Base-by-base conservation (phyloP, 768 basidiomycete species). In the Favolaschia claudopus region DNA sequence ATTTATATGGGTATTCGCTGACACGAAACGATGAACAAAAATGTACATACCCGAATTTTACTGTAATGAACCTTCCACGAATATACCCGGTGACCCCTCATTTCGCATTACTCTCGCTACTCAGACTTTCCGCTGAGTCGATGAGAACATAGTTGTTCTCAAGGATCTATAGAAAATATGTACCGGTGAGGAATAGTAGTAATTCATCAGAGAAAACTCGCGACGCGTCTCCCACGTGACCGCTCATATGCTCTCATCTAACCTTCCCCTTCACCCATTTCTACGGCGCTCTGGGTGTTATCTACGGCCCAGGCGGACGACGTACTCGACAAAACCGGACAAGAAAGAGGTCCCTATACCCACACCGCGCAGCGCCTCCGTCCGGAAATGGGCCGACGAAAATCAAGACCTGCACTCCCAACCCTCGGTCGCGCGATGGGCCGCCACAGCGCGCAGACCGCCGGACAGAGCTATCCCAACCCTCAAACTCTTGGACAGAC, bases 401-500 rank as follows among this genome's bases (percentile, higher is more conserved):
- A 54, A 43, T n/a, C 19, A 48, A 14, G n/a, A n/a, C n/a, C n/a
- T n/a, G n/a, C n/a, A n/a, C n/a, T 45, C 54, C 29, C 50, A 60
- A 15, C 62, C 62, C 0, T 45, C 53, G 4, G 63, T 64, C 29
- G 63, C 63, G 1, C 63, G 63, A 44, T 64, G 63, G 63, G 62
- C 62, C 14, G 59, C 62, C 27, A 64, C 63, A 5, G 63, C 63
- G 4, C 54, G 63, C 20, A 56, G 53, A 31, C 62, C 63, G 14
- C 63, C 58, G 40, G 63, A 60, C 40, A 20, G 58, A 22, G 31
- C 53, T 5, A 58, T 81, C 28, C 62, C 62, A 1, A 40, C 39
- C 5, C 62, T 64, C 28, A 42, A 44, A 25, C 48, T 60, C 17
- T 74, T 92, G 27, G 80, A 77, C 54, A 76, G 91, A 20, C 93